Conservation (phyloP, 1,284 basidiomycete species). For the Abortiporus biennis region DNA sequence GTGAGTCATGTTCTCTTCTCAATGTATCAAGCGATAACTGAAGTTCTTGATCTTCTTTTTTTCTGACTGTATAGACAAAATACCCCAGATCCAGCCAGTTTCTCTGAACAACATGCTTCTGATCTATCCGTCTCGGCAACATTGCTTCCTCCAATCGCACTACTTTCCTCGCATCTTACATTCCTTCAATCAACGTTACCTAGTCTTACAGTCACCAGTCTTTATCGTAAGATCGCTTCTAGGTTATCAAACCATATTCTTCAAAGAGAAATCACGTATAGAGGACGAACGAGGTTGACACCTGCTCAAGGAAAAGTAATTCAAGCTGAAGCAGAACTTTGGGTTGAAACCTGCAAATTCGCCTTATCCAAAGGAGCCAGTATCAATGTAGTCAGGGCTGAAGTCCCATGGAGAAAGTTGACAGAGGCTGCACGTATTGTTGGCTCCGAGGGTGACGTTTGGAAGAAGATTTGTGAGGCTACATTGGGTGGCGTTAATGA, state of each 20-base stretch:
- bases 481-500: conserved; percentile 40
- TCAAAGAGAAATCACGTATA: conserved; percentile 76
- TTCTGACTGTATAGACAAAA: conserved; percentile 18
- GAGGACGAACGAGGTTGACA: conserved; percentile 57
- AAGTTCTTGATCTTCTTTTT: neutral
- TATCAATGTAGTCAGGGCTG: conserved; percentile 18
- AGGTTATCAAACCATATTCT: conserved; percentile 70
- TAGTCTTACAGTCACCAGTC: conserved; percentile 38
- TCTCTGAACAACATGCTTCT: conserved; percentile 17
- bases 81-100: conserved; percentile 11
- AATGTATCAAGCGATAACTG: neutral
- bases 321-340: conserved; percentile 66
- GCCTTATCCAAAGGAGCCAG: conserved; percentile 34
- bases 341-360: conserved; percentile 67
- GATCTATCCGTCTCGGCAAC: conserved; percentile 57
- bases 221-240: conserved; percentile 69
- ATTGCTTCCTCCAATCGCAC: conserved; percentile 64
- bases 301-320: conserved; percentile 49
- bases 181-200: conserved; percentile 61
- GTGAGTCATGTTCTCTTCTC: conserved; percentile 8
- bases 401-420: conserved; percentile 70
- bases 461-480: conserved; percentile 35
- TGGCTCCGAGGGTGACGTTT: conserved; percentile 46
- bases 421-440: conserved; percentile 64
- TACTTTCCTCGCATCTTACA: conserved; percentile 67